Evolutionary conservation across 192 early-diverging fungal genomes (phyloP).

Genomic region (Jimgerdemannia lactiflua): DNA sequence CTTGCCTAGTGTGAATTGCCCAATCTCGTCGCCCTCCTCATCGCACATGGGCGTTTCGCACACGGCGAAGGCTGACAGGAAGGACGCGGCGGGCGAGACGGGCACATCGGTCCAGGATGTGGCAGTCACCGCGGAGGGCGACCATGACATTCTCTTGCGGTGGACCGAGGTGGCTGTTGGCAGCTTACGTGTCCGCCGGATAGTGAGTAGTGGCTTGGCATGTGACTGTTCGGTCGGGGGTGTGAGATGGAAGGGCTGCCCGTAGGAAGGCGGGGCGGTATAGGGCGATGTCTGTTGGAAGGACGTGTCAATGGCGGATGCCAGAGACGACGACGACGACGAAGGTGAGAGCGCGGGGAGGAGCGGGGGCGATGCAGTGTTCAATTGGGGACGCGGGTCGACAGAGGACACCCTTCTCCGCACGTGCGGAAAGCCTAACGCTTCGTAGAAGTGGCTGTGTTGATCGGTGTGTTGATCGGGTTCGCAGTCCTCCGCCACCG

Average conservation of each 20-base stretch:
- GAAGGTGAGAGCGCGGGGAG: slow-evolving; percentile 16
- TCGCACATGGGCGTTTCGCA: slow-evolving; percentile 29
- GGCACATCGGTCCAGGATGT: slow-evolving; percentile 24
- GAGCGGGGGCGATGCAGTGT: not conserved
- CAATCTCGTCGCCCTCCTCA: slow-evolving; percentile 70
- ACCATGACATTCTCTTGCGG: slow-evolving; percentile 1
- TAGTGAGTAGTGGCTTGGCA: not conserved
- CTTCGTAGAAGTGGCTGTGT: slow-evolving; percentile 8
- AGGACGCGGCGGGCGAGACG: slow-evolving; percentile 32
- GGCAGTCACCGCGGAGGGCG: slow-evolving; percentile 14
- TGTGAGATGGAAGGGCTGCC: not conserved
- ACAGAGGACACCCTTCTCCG: not conserved
- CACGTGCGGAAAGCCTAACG: slow-evolving; percentile 14
- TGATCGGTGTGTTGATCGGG: not conserved
- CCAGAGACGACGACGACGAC: slow-evolving; percentile 18
- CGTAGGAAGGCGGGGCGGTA: not conserved
- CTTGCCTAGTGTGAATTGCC: slow-evolving; percentile 64
- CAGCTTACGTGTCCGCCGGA: not conserved
- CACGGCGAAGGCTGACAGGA: slow-evolving; percentile 25
- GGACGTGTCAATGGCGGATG: slow-evolving; percentile 1
- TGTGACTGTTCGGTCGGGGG: slow-evolving; percentile 4
- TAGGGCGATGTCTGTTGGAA: not conserved
- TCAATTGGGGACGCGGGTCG: not conserved
- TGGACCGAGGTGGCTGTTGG: not conserved
- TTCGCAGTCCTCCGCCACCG: too few relatives aligned